phyloP scores from a whole-genome alignment of 805 yeast species.

The Diddensiella santjacobensis region DNA sequence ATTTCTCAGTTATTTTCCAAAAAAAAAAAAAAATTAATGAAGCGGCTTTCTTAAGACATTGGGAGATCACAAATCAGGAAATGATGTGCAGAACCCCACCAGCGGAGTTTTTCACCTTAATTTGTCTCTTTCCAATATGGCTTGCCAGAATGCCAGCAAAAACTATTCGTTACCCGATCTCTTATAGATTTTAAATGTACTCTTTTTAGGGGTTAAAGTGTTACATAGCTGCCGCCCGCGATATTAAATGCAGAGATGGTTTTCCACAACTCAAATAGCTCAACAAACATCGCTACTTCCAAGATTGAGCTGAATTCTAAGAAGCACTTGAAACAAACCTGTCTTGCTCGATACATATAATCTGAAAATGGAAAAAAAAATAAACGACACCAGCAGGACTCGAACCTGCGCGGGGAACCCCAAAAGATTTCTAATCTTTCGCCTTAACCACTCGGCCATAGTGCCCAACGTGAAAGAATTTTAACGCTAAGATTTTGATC shows the following conservation, averaged over 20 bases:
- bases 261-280: too few species aligned
- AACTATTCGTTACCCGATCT: too few species aligned
- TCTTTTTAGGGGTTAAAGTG: too few species aligned
- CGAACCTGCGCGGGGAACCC: slow-evolving; percentile 40
- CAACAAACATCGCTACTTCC: too few species aligned
- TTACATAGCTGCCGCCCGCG: too few species aligned
- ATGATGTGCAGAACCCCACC: neutral
- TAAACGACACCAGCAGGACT: slow-evolving; percentile 38
- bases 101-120: neutral
- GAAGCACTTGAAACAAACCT: too few species aligned
- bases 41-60: neutral
- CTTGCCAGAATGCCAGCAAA: too few species aligned
- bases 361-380: neutral
- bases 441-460: slow-evolving; percentile 41
- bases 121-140: too few species aligned
- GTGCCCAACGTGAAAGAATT: slow-evolving; percentile 24
- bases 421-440: slow-evolving; percentile 39
- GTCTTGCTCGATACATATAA: too few species aligned
- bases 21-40: neutral
- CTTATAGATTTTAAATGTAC: too few species aligned
- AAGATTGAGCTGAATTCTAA: too few species aligned
- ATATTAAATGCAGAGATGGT: too few species aligned
- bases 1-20: neutral
- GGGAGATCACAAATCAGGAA: neutral
- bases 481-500: neutral